A percentile compares a stretch with the other conserved stretches of the same genome.
Conservation (phyloP, 1,139 yeast genomes). For the Pichia sp. region DNA sequence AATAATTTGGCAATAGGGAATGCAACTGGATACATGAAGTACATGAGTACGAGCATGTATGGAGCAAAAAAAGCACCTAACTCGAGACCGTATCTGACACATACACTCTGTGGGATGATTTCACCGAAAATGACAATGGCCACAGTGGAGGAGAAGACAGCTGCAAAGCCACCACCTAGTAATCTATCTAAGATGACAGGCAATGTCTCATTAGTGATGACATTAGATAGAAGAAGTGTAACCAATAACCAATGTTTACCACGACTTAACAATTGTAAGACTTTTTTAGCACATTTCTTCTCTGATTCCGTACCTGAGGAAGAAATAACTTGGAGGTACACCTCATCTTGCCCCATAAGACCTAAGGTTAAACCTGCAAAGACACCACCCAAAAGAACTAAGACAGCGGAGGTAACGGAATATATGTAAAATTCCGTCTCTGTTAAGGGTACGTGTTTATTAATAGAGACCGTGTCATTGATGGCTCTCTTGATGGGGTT, state of each 20-base stretch:
- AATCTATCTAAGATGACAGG: constrained; percentile 92
- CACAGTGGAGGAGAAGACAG: constrained; percentile 87
- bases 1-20: constrained; percentile 80
- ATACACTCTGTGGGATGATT: constrained; percentile 88
- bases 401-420: constrained; percentile 49
- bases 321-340: constrained; percentile 68
- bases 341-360: constrained; percentile 97
- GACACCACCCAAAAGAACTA: constrained; percentile 88
- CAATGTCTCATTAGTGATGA: constrained; percentile 89
- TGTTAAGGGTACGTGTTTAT: constrained; percentile 14
- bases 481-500: constrained; percentile 8
- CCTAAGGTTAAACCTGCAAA: constrained; percentile 95
- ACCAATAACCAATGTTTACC: constrained; percentile 99
- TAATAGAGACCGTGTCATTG: constrained; percentile 5
- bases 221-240: constrained; percentile 77
- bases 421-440: constrained; percentile 43
- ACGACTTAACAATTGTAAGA: constrained; percentile 59
- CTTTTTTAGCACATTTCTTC: constrained; percentile 65
- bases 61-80: constrained; percentile 91
- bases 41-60: constrained; percentile 79
- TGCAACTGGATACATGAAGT: constrained; percentile 85
- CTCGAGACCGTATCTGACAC: constrained; percentile 87
- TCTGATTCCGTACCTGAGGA: constrained; percentile 53
- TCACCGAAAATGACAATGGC: constrained; percentile 94
- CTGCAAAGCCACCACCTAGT: constrained; percentile 97